These are phyloP conservation scores for Taphrina wiesneri DNA, from an alignment of 1,139 yeast species.

Conservation along the genomic window DNA sequence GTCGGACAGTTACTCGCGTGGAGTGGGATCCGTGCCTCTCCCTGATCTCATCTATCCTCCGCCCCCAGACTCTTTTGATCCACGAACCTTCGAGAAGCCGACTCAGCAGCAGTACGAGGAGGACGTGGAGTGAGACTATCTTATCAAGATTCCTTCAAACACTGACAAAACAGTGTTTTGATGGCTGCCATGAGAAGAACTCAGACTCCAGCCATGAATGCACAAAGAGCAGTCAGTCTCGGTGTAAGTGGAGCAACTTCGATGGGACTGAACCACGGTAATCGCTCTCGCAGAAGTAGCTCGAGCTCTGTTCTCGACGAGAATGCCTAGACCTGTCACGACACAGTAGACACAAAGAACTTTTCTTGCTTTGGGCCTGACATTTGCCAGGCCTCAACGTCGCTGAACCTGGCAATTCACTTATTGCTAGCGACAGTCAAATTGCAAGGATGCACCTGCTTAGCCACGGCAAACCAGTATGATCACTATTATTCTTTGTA, in stretches of 20 bases:
- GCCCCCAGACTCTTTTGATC: constrained; percentile 22
- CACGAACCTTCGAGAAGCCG: not conserved
- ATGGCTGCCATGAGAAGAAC: constrained; percentile 7
- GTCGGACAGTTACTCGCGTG: constrained; percentile 7
- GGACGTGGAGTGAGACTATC: constrained; percentile 10
- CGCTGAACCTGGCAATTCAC: no score
- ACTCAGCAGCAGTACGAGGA: constrained; percentile 6
- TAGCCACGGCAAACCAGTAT: not conserved
- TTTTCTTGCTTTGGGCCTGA: no score
- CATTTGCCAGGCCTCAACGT: no score
- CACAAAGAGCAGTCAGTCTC: constrained; percentile 11
- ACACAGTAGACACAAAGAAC: no score
- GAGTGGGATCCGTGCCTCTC: constrained; percentile 15
- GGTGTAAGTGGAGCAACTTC: not conserved
- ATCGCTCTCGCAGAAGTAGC: not conserved
- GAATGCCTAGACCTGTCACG: no score
- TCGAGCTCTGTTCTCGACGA: not conserved
- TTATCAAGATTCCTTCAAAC: not conserved
- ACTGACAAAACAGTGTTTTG: not conserved
- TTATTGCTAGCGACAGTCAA: no score
- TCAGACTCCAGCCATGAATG: not conserved
- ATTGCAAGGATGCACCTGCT: not conserved
- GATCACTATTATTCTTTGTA: not conserved
- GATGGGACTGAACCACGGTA: not conserved
- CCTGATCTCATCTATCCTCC: constrained; percentile 28